Conservation (phyloP, 2,329 filamentous ascomycete species). For the Verticillium dahliae region DNA sequence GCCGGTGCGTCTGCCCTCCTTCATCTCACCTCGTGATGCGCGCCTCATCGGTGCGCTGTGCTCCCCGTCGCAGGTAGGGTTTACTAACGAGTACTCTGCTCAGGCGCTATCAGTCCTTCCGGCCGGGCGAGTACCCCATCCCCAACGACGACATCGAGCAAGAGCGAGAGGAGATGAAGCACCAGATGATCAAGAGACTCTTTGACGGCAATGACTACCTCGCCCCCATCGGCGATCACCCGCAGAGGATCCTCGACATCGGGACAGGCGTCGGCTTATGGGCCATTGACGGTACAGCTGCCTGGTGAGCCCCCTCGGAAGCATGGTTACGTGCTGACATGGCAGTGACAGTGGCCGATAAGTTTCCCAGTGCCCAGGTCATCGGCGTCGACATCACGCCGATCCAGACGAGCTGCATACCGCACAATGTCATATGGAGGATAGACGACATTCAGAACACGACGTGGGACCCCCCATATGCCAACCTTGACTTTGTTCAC, state of each 20-base stretch:
- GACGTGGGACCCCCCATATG: constrained; percentile 23
- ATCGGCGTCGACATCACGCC: constrained; percentile 37
- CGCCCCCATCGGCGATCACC: constrained; percentile 34
- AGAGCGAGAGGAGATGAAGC: constrained; percentile 40
- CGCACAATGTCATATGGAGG: constrained; percentile 51
- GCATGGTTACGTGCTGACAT: background rate
- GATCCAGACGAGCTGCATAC: constrained; percentile 39
- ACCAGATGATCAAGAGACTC: constrained; percentile 41
- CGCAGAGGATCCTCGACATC: constrained; percentile 43
- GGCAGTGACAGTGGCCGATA: constrained; percentile 32
- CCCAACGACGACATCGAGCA: constrained; percentile 48
- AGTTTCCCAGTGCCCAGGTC: constrained; percentile 36
- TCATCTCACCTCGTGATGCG: too few species aligned
- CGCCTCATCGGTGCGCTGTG: background rate
- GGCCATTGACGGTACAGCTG: constrained; percentile 42
- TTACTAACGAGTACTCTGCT: background rate
- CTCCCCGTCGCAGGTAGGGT: background rate
- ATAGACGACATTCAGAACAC: constrained; percentile 34
- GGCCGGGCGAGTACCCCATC: constrained; percentile 39
- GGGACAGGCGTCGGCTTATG: constrained; percentile 47
- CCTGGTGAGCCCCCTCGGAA: background rate
- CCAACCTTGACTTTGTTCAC: constrained; percentile 46
- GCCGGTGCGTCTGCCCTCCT: constrained; percentile 7
- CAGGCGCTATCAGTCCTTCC: constrained; percentile 43
- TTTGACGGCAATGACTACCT: constrained; percentile 33